Evolutionary conservation across 441 rosid species (phyloP), one percentile per base, ranked within the genome.

Genomic region (Cnidoscolus chayamansa): DNA sequence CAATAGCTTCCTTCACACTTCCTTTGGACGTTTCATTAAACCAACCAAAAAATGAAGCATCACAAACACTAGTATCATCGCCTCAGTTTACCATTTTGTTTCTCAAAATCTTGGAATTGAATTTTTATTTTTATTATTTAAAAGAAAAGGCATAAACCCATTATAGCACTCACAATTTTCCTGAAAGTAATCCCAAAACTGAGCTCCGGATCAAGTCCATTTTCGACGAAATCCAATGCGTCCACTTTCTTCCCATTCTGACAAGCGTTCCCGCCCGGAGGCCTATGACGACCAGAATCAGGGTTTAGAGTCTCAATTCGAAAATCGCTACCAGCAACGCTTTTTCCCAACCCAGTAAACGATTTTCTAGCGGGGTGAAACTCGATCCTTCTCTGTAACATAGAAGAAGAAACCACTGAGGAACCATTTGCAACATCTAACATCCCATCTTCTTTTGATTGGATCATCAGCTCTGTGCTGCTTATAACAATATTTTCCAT

Each of bases 281-380:
- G 55, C 62, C 74, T 75, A 19, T 67, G 81, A 1, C 63, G 58
- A 53, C 67, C 56, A 20, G 50, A 30, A 64, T 65, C 69, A n/a
- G 93, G 87, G 71, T 92, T 94, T 72, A 94, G 73, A 8, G 93
- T 88, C 81, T 92, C 97, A 45, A 94, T 80, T 84, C 82, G 81
- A 74, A 92, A 92, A 86, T 76, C 54, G 35, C 70, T 67, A 8
- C 71, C 11, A 20, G 65, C 55, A 43, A 32, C 13, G 0, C 64
- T 67, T 50, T 62, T 82, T 5, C 70, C 79, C 63, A 86, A 74
- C 1, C 89, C 96, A 10, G 55, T 71, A 45, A 79, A 88, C 50
- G 81, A 83, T 72, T 85, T 92, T 61, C 87, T 84, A 6, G 93
- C 92, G 0, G 82, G 96, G 12, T 83, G 89, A 66, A 92, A 89